Evolutionary conservation across 164 flowering plant genomes (phyloP).

Genomic region (Buxus sempervirens): DNA sequence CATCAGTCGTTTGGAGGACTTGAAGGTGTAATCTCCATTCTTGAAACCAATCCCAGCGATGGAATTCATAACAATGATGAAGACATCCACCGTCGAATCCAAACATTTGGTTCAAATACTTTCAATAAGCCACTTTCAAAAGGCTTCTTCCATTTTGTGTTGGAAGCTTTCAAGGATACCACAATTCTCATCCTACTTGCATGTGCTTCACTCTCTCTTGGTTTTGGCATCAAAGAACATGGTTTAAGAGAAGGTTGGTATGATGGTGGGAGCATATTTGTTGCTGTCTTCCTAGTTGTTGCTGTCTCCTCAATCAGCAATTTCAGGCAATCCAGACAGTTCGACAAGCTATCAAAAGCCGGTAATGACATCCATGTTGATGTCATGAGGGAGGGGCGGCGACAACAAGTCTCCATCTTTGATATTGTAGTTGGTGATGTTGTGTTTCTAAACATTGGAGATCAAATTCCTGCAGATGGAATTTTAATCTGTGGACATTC

Average conservation of each 20-base stretch:
- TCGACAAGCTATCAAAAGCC: conserved; percentile 27
- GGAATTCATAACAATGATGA: conserved; percentile 22
- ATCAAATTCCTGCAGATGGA: conserved; percentile 60
- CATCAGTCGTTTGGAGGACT: conserved; percentile 20
- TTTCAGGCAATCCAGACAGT: conserved; percentile 34
- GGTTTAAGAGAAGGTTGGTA: conserved; percentile 47
- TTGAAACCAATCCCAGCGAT: conserved; percentile 13
- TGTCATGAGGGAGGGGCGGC: conserved; percentile 35
- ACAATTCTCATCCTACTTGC: conserved; percentile 41
- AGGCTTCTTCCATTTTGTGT: conserved; percentile 29
- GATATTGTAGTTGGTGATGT: conserved; percentile 51
- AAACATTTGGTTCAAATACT: conserved; percentile 29
- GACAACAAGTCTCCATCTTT: conserved; percentile 31
- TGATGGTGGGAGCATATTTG: conserved; percentile 45
- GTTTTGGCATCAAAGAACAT: conserved; percentile 42
- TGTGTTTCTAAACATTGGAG: conserved; percentile 40
- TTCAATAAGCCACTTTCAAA: conserved; percentile 30
- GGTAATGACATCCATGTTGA: conserved; percentile 33
- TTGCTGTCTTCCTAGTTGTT: conserved; percentile 43
- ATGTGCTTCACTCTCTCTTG: conserved; percentile 39
- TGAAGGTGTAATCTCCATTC: conserved; percentile 4
- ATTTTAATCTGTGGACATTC: conserved; percentile 43
- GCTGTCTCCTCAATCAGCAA: conserved; percentile 39
- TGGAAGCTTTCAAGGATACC: conserved; percentile 42
- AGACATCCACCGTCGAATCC: conserved; percentile 7